A percentile compares a stretch with the other conserved stretches of the same genome.
These are phyloP conservation scores for Peronospora destructor DNA, from an alignment of 352 stramenopile species.

Conservation along the genomic window DNA sequence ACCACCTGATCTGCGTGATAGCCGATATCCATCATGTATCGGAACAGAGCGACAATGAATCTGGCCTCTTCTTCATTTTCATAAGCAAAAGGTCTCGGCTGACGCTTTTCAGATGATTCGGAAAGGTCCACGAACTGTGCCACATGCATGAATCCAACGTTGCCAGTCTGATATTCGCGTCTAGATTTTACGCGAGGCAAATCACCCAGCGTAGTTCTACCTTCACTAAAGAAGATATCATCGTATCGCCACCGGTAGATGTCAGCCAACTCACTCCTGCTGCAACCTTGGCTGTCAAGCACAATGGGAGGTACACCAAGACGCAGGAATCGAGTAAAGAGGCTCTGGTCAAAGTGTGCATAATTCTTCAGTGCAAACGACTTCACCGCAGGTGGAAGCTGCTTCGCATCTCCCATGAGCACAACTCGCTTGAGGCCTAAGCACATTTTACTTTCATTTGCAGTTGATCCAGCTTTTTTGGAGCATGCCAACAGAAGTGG, in stretches of 20 bases:
- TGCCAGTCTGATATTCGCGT: conserved; percentile 49
- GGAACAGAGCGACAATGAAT: conserved; percentile 89
- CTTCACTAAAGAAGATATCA: conserved; percentile 7
- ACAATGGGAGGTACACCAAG: conserved; percentile 89
- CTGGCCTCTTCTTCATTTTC: conserved; percentile 94
- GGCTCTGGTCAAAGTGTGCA: conserved; percentile 90
- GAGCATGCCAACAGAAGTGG: conserved; percentile 84
- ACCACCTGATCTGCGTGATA: conserved; percentile 88
- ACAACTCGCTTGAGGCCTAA: conserved; percentile 89
- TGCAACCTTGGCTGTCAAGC: conserved; percentile 88
- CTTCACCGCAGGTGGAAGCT: conserved; percentile 90
- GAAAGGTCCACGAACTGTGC: conserved; percentile 88
- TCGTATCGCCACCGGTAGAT: conserved; percentile 87
- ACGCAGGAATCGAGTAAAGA: conserved; percentile 92
- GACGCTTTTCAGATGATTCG: conserved; percentile 47
- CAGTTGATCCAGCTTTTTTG: conserved; percentile 3
- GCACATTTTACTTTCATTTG: conserved; percentile 1
- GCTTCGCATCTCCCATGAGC: conserved; percentile 91
- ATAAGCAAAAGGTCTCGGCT: conserved; percentile 80
- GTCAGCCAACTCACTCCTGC: conserved; percentile 76
- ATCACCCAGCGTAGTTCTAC: conserved; percentile 20
- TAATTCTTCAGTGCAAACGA: conserved; percentile 84
- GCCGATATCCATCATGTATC: conserved; percentile 90
- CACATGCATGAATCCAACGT: conserved; percentile 85
- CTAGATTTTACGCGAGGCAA: conserved; percentile 18